A percentile compares a stretch with the other conserved stretches of the same genome.
Conservation (phyloP, 768 basidiomycete species). For the Crepidotus variabilis region DNA sequence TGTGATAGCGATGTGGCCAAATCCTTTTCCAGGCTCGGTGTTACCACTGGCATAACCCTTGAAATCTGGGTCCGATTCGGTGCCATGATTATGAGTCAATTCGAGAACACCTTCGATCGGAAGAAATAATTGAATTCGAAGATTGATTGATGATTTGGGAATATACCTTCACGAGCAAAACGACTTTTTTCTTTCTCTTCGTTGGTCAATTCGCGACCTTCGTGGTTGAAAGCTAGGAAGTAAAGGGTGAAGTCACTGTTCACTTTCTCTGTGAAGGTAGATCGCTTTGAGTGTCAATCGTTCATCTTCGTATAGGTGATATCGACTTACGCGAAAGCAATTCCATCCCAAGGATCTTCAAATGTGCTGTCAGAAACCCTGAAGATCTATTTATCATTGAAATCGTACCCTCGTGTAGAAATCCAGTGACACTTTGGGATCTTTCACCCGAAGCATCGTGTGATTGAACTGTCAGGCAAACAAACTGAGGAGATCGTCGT, state of each 20-base stretch:
- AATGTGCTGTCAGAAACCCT: background rate
- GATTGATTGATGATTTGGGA: background rate
- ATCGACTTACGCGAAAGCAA: slow-evolving; percentile 49
- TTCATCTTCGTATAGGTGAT: background rate
- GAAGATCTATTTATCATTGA: background rate
- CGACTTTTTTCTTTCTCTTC: slow-evolving; percentile 50
- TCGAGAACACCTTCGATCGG: slow-evolving; percentile 62
- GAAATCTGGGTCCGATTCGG: slow-evolving; percentile 76
- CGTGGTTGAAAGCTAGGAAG: slow-evolving; percentile 80
- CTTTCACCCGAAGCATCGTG: slow-evolving; percentile 87
- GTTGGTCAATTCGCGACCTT: slow-evolving; percentile 40
- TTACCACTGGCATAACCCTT: slow-evolving; percentile 87
- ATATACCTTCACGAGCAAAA: slow-evolving; percentile 64
- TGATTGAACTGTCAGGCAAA: slow-evolving; percentile 62
- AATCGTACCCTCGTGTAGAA: slow-evolving; percentile 72
- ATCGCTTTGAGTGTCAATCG: background rate
- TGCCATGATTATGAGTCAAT: slow-evolving; percentile 87
- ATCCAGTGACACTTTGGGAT: slow-evolving; percentile 73
- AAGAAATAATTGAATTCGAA: background rate
- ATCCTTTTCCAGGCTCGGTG: slow-evolving; percentile 71
- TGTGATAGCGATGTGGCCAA: slow-evolving; percentile 87
- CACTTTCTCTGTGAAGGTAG: slow-evolving; percentile 52
- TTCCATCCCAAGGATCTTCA: slow-evolving; percentile 71
- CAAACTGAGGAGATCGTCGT: background rate
- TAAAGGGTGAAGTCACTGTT: slow-evolving; percentile 71